Percentiles rank a stretch among this genome's conserved stretches.
These are phyloP conservation scores for Boletus insuetus DNA, from an alignment of 768 basidiomycete species.

Conservation along the genomic window DNA sequence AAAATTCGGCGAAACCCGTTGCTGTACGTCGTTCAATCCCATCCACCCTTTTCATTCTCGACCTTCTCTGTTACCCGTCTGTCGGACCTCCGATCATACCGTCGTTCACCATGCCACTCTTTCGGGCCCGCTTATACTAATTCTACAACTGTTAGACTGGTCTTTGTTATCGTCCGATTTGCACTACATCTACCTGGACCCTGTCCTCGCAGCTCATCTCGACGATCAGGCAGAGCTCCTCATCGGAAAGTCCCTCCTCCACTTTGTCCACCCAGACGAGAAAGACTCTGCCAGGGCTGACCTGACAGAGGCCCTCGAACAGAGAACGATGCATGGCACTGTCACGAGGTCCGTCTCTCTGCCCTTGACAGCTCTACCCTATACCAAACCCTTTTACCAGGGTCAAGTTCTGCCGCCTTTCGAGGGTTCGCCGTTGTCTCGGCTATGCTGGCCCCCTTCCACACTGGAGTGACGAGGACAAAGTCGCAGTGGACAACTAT, in stretches of 20 bases:
- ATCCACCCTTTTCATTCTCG: constrained; percentile 6
- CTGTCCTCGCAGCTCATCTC: constrained; percentile 71
- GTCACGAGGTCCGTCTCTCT: constrained; percentile 61
- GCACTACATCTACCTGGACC: constrained; percentile 80
- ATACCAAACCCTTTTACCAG: constrained; percentile 38
- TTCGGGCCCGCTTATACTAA: constrained; percentile 20
- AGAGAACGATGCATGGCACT: constrained; percentile 76
- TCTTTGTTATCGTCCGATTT: constrained; percentile 73
- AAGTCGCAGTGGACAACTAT: constrained; percentile 63
- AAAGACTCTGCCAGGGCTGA: constrained; percentile 71
- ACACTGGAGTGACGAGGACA: constrained; percentile 64
- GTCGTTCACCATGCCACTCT: constrained; percentile 9
- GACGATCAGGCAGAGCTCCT: constrained; percentile 65
- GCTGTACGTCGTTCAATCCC: constrained; percentile 52
- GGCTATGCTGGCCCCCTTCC: constrained; percentile 58
- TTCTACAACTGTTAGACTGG: constrained; percentile 58
- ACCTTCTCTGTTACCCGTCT: constrained; percentile 1
- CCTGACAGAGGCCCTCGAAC: constrained; percentile 69
- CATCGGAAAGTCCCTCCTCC: constrained; percentile 66
- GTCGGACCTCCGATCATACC: constrained; percentile 26
- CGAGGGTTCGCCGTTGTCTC: constrained; percentile 67
- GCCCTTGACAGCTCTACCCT: constrained; percentile 11
- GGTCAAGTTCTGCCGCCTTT: constrained; percentile 76
- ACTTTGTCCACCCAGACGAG: constrained; percentile 85
- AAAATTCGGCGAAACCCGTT: constrained; percentile 69